These are phyloP conservation scores for Fistulifera solaris DNA, from an alignment of 108 stramenopile genomes.

Conservation along the genomic window DNA sequence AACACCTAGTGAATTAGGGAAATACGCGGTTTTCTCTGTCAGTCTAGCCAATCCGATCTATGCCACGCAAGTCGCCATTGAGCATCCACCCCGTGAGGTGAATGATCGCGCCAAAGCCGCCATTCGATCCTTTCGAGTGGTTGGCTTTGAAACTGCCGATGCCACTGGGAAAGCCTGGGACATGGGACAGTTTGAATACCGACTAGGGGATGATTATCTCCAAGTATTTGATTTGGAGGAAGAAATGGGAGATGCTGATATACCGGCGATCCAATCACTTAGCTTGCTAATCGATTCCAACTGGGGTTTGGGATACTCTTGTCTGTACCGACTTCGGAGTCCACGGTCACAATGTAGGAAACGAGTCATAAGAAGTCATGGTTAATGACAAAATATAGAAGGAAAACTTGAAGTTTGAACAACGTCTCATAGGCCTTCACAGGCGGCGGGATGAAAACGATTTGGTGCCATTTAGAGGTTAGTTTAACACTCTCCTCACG, in stretches of 20 bases:
- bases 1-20: constrained; percentile 16
- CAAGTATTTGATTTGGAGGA: constrained; percentile 52
- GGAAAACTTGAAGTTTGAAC: no score
- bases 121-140: constrained; percentile 43
- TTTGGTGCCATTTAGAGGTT: no score
- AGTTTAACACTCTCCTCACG: no score
- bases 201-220: constrained; percentile 7
- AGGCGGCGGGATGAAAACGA: no score
- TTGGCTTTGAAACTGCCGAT: constrained; percentile 52
- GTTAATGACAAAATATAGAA: no score
- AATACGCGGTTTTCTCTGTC: constrained; percentile 57
- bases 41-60: constrained; percentile 29
- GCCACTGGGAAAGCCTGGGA: constrained; percentile 43
- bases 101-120: constrained; percentile 30
- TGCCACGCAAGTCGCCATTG: constrained; percentile 47
- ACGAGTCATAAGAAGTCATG: no score
- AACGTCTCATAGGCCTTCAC: no score
- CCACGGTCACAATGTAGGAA: constrained; percentile 19
- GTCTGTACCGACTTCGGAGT: constrained; percentile 80
- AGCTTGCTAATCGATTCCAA: constrained; percentile 72
- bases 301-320: constrained; percentile 60
- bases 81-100: constrained; percentile 39
- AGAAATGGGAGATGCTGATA: constrained; percentile 20
- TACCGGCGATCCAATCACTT: constrained; percentile 57
- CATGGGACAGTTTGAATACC: constrained; percentile 52